Evolutionary conservation across 768 basidiomycete species (phyloP).

Genomic region (Leucosporidium scottii): DNA sequence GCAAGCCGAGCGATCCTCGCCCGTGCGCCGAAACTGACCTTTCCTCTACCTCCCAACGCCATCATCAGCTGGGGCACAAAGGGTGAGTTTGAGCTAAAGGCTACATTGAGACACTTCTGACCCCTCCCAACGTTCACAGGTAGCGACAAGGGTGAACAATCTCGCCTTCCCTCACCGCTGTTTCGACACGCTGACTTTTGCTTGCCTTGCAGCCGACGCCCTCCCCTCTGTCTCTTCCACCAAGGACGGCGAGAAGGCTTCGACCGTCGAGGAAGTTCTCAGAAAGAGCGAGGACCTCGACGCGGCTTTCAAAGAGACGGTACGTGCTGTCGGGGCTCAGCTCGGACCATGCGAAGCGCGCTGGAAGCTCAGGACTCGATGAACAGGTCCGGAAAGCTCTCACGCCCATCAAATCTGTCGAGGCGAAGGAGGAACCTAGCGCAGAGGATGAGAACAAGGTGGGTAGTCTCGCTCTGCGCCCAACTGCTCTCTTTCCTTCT

Average conservation of each 20-base stretch:
- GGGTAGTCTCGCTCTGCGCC: neutral
- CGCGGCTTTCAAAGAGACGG: conserved; percentile 1
- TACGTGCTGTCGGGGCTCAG: conserved; percentile 49
- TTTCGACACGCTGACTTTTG: neutral
- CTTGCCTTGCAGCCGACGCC: conserved; percentile 62
- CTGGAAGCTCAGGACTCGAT: neutral
- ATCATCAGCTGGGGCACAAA: too few relatives aligned
- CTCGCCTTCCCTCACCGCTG: neutral
- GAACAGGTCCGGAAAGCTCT: conserved; percentile 61
- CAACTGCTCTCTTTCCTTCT: neutral
- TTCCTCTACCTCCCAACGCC: too few relatives aligned
- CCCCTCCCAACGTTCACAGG: neutral
- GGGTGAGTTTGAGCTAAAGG: neutral
- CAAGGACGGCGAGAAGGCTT: conserved; percentile 13
- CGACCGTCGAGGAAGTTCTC: conserved; percentile 2
- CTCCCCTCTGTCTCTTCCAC: conserved; percentile 64
- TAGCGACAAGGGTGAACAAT: neutral
- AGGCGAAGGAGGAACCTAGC: conserved; percentile 66
- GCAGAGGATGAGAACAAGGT: conserved; percentile 76
- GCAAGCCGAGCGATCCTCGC: too few relatives aligned
- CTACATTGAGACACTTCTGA: neutral
- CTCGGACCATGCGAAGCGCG: too few relatives aligned
- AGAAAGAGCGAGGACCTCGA: neutral
- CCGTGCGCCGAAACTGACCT: too few relatives aligned
- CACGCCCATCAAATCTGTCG: conserved; percentile 61